Base-by-base conservation (phyloP, 192 early-diverging fungal species). In the Spinellus fusiger region DNA sequence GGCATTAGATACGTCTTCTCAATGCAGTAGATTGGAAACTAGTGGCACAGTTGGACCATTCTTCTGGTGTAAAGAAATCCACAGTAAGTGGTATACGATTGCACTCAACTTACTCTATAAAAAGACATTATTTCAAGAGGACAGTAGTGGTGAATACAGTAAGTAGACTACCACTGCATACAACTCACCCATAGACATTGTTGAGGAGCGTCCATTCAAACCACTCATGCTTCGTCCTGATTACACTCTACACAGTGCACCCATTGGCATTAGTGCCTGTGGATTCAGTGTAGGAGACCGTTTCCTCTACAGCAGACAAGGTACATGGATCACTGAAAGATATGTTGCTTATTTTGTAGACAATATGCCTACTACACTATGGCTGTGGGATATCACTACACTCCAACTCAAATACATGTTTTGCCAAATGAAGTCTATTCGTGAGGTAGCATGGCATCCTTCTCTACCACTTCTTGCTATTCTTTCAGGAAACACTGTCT, bases 11-110 rank as follows among this genome's bases (percentile, higher is more conserved):
- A 32, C 82, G 88, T 0, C 53, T 94, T 16, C 52, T 95, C 12
- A 87, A 87, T 59, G 70, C 87, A 40, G 78, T 84, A 50, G 86
- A 82, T 1, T 93, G 88, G 88, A 77, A 81, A 25, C 79, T 85
- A 5, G 61, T 86, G 16, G 58, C 81, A 15, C 81, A 85, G 56
- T 84, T 93, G 13, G 44, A 63, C 12, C 90, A 94, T 74, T 66
- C 69, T 32, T 23, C 66, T 48, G 59, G 61, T 29, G 49, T 76
- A n/a, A n/a, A n/a, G n/a, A n/a, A n/a, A n/a, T n/a, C n/a, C n/a
- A n/a, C n/a, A n/a, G n/a, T n/a, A n/a, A n/a, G n/a, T n/a, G n/a
- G n/a, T n/a, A n/a, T n/a, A n/a, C n/a, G n/a, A n/a, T n/a, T n/a
- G n/a, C n/a, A n/a, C n/a, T n/a, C n/a, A n/a, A n/a, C n/a, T n/a